phyloP scores from a whole-genome alignment of 2,329 filamentous ascomycete genomes.

The Colletotrichum viniferum region DNA sequence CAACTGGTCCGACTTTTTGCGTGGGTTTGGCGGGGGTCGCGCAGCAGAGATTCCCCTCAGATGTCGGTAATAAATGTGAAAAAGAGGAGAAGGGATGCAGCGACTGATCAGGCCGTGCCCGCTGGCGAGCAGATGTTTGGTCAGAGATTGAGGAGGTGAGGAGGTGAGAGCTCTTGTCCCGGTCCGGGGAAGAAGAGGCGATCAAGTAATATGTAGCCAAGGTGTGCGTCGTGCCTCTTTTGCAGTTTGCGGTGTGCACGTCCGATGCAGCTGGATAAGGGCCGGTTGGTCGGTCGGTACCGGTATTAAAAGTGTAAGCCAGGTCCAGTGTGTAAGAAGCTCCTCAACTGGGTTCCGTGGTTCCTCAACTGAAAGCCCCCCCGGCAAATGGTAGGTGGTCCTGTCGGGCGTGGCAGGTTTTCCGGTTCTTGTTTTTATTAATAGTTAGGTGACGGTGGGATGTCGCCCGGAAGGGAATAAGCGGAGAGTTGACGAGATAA shows the following conservation, averaged over 20 bases:
- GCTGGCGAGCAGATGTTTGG: conserved; percentile 13
- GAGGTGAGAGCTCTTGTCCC: neutral
- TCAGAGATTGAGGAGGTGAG: conserved; percentile 10
- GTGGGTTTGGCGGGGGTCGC: conserved; percentile 11
- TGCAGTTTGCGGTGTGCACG: conserved; percentile 21
- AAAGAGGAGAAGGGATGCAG: conserved; percentile 15
- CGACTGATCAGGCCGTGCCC: conserved; percentile 1
- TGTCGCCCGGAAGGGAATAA: neutral
- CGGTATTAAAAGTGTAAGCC: neutral
- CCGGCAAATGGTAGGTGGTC: neutral
- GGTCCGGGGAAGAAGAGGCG: neutral
- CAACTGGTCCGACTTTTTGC: neutral
- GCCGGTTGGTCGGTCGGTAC: neutral
- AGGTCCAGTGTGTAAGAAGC: neutral
- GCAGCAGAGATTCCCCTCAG: conserved; percentile 2
- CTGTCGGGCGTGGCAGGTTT: neutral
- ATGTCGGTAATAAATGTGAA: conserved; percentile 15
- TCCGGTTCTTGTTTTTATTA: conserved; percentile 1
- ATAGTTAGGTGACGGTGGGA: neutral
- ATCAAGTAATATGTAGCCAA: conserved; percentile 18
- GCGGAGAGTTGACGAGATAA: conserved; percentile 3
- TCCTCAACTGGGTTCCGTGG: neutral
- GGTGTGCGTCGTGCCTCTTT: neutral
- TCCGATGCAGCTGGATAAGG: conserved; percentile 17
- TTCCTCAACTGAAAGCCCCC: neutral